A percentile compares a stretch with the other conserved stretches of the same genome.
Conservation (phyloP, 2,329 filamentous ascomycete species). For the Clarireedia paspali region DNA sequence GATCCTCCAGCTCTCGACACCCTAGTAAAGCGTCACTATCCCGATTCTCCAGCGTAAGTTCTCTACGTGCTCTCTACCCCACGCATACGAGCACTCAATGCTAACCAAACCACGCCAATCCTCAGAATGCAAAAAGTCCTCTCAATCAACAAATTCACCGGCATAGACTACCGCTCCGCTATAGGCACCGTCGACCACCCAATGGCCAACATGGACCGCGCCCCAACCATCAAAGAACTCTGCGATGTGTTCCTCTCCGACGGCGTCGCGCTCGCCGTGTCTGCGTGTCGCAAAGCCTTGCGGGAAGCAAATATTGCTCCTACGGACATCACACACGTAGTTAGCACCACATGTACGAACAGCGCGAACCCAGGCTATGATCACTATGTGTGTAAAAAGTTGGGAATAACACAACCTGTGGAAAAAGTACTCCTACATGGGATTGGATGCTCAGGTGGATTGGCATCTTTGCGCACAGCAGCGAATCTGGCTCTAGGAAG, state of each 20-base stretch:
- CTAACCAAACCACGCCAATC: not conserved
- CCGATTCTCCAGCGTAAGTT: slow-evolving; percentile 50
- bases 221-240: slow-evolving; percentile 48
- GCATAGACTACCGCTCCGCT: slow-evolving; percentile 55
- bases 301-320: slow-evolving; percentile 44
- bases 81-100: not conserved
- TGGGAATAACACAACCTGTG: slow-evolving; percentile 49
- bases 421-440: slow-evolving; percentile 61
- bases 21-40: slow-evolving; percentile 49
- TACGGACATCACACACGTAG: slow-evolving; percentile 54
- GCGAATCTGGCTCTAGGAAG: slow-evolving; percentile 60
- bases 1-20: slow-evolving; percentile 42
- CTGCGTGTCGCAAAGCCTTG: slow-evolving; percentile 47
- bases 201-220: slow-evolving; percentile 46
- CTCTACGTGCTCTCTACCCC: not conserved
- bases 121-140: slow-evolving; percentile 54
- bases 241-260: slow-evolving; percentile 48
- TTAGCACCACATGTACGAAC: slow-evolving; percentile 62
- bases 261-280: slow-evolving; percentile 49
- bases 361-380: slow-evolving; percentile 64
- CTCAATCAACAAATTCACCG: slow-evolving; percentile 56
- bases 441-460: slow-evolving; percentile 57
- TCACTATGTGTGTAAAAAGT: slow-evolving; percentile 51
- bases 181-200: slow-evolving; percentile 55
- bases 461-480: slow-evolving; percentile 54